Percentiles rank a stretch among this genome's conserved stretches.
Evolutionary conservation across 768 basidiomycete genomes (phyloP).

Genomic region (Hypholoma fasciculare): DNA sequence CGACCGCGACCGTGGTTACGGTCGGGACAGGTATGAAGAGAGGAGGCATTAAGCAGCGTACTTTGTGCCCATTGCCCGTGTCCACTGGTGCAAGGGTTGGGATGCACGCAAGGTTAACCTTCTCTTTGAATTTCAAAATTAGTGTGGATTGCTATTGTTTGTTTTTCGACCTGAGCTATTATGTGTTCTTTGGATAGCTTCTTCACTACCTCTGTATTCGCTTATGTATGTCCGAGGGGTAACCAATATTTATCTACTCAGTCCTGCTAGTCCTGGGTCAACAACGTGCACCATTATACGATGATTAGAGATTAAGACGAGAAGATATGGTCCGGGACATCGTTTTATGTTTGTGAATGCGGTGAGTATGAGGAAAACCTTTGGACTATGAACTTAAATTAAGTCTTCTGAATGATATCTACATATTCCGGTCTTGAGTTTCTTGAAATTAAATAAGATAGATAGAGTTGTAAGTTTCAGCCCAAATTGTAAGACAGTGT

Average conservation of each 20-base stretch:
- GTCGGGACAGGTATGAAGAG: constrained; percentile 35
- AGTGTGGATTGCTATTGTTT: not conserved
- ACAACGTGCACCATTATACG: too few species aligned
- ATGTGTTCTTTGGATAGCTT: not conserved
- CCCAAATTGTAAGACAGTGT: too few species aligned
- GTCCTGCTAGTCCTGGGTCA: too few species aligned
- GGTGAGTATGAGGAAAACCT: too few species aligned
- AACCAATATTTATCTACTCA: constrained; percentile 3
- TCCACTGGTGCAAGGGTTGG: not conserved
- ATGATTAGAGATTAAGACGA: too few species aligned
- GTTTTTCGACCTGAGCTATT: constrained; percentile 2
- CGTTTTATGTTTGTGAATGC: too few species aligned
- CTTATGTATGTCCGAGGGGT: constrained; percentile 3
- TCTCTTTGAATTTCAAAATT: constrained; percentile 1
- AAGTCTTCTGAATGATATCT: too few species aligned
- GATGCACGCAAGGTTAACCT: constrained; percentile 6
- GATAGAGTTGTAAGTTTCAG: too few species aligned
- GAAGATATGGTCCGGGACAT: too few species aligned
- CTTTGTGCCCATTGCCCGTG: not conserved
- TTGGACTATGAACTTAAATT: too few species aligned
- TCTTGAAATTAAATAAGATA: too few species aligned
- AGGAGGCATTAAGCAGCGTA: constrained; percentile 29
- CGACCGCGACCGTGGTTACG: constrained; percentile 34
- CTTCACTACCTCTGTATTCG: constrained; percentile 2
- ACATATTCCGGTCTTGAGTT: too few species aligned